Percentiles rank a stretch among this genome's conserved stretches.
Conservation (phyloP, 1,139 yeast genomes). For the Yamadazyma friedrichii region DNA sequence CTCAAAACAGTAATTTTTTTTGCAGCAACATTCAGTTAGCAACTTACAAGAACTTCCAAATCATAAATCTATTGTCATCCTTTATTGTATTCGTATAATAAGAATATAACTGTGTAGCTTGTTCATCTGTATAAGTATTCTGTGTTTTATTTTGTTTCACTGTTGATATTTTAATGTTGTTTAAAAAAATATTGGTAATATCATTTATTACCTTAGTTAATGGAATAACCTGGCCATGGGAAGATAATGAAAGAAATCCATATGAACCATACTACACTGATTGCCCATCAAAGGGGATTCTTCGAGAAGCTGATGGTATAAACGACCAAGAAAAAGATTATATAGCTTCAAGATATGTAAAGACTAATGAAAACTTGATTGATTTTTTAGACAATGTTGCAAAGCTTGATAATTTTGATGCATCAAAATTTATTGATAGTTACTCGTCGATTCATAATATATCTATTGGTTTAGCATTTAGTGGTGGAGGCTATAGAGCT, state of each 20-base stretch:
- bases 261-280: conserved; percentile 27
- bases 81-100: no score
- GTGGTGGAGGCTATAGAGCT: conserved; percentile 50
- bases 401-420: conserved; percentile 33
- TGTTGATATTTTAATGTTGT: neutral
- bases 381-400: conserved; percentile 31
- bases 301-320: conserved; percentile 29
- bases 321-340: conserved; percentile 29
- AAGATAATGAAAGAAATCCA: conserved; percentile 16
- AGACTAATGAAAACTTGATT: conserved; percentile 32
- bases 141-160: no score
- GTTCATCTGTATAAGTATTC: no score
- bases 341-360: conserved; percentile 24
- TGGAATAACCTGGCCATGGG: conserved; percentile 19
- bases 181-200: neutral
- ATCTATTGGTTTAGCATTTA: conserved; percentile 41
- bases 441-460: conserved; percentile 30
- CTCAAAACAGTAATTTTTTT: neutral
- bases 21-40: neutral
- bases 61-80: no score
- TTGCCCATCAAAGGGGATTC: conserved; percentile 25
- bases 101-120: no score
- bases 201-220: neutral
- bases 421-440: conserved; percentile 26
- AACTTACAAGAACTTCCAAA: no score